Conservation (phyloP, 768 basidiomycete species). For the Boletus rufocinnamomeus region DNA sequence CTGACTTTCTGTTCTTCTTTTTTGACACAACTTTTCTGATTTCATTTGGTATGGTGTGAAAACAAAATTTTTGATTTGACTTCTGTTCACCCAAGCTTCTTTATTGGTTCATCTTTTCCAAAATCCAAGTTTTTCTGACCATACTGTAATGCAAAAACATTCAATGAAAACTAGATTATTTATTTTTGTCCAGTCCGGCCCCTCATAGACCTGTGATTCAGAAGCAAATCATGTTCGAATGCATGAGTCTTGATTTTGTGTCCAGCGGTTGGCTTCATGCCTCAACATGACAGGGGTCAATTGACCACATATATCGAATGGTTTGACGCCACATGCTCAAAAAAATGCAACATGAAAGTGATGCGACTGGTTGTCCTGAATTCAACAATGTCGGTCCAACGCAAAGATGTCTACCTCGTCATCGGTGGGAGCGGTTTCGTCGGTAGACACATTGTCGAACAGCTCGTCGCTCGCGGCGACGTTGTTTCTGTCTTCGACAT, state of each 20-base stretch:
- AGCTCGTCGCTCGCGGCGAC: constrained; percentile 76
- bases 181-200: too few species aligned
- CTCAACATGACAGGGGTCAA: constrained; percentile 7
- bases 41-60: too few species aligned
- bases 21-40: too few species aligned
- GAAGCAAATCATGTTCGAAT: not conserved
- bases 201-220: not conserved
- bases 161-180: too few species aligned
- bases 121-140: too few species aligned
- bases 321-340: constrained; percentile 5
- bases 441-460: constrained; percentile 88
- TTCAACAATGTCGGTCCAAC: constrained; percentile 21
- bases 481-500: constrained; percentile 87
- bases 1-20: too few species aligned
- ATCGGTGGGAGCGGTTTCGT: constrained; percentile 94
- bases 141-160: too few species aligned
- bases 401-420: constrained; percentile 78
- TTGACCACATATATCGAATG: constrained; percentile 3
- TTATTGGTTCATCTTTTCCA: too few species aligned
- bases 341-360: constrained; percentile 11
- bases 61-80: too few species aligned
- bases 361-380: not conserved
- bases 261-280: too few species aligned
- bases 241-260: not conserved
- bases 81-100: too few species aligned